Evolutionary conservation across 495 filamentous ascomycete genomes (phyloP).

Genomic region (Friedmanniomyces simplex): DNA sequence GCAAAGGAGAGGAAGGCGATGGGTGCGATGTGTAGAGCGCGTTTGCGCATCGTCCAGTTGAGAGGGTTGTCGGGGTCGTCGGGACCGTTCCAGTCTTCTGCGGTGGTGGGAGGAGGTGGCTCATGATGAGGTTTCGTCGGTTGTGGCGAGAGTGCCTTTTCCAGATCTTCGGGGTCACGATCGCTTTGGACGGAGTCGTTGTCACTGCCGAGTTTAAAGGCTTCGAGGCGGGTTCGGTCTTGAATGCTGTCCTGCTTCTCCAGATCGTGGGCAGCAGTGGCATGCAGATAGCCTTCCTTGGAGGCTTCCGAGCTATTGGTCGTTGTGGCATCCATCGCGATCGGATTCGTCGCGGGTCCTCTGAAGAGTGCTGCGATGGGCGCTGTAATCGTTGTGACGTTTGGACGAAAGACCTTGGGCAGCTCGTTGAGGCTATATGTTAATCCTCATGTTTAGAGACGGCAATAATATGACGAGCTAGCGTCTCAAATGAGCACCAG

Average conservation of each 20-base stretch:
- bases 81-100: conserved; percentile 29
- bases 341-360: not conserved
- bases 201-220: not conserved
- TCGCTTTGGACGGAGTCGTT: not conserved
- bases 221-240: not conserved
- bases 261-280: not conserved
- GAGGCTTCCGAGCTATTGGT: not conserved
- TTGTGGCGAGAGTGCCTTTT: not conserved
- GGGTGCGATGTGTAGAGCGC: conserved; percentile 23
- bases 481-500: not conserved
- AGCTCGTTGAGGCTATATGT: no score
- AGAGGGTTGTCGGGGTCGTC: conserved; percentile 33
- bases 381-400: not conserved
- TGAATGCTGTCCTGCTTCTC: not conserved
- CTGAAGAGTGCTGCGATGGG: not conserved
- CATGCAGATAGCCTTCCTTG: not conserved
- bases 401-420: not conserved
- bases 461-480: not conserved
- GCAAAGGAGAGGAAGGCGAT: conserved; percentile 22
- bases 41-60: conserved; percentile 30
- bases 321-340: not conserved
- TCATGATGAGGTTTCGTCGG: not conserved
- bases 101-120: not conserved
- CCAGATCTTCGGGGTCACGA: not conserved
- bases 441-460: no score